phyloP scores from a whole-genome alignment of 2,329 filamentous ascomycete genomes.

The Huntiella bhutanensis region DNA sequence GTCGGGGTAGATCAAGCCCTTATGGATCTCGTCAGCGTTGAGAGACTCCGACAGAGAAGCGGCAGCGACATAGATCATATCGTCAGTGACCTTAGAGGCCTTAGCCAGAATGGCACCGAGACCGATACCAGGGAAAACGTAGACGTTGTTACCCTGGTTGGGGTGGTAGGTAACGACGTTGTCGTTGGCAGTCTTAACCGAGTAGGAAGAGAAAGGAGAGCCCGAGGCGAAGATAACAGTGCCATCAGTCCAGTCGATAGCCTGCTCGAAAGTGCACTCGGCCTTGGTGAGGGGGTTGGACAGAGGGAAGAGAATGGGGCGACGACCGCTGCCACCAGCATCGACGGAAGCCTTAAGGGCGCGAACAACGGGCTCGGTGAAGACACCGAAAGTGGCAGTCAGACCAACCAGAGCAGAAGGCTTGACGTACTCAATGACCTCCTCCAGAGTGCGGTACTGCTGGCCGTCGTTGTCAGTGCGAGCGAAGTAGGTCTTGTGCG shows the following conservation, averaged over 20 bases:
- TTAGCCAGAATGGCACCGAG: constrained; percentile 85
- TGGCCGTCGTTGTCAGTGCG: constrained; percentile 44
- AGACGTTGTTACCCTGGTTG: constrained; percentile 72
- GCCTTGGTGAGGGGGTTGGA: constrained; percentile 94
- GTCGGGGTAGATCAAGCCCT: constrained; percentile 76
- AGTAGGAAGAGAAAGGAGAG: constrained; percentile 67
- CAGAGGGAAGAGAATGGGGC: constrained; percentile 85
- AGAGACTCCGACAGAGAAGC: constrained; percentile 62
- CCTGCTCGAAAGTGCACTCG: constrained; percentile 86
- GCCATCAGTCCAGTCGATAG: constrained; percentile 76
- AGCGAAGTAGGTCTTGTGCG: constrained; percentile 65
- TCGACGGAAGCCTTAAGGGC: constrained; percentile 47
- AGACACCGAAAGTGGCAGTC: constrained; percentile 83
- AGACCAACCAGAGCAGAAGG: constrained; percentile 88
- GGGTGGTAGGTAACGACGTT: constrained; percentile 50
- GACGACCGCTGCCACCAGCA: constrained; percentile 46
- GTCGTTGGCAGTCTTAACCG: constrained; percentile 40
- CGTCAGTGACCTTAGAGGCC: constrained; percentile 67
- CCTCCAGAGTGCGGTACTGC: constrained; percentile 62
- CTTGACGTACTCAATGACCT: constrained; percentile 87
- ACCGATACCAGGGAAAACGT: constrained; percentile 92
- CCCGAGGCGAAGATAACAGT: constrained; percentile 87
- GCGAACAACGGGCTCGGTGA: constrained; percentile 70
- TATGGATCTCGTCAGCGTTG: constrained; percentile 60
- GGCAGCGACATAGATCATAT: constrained; percentile 93